Percentiles rank a stretch among this genome's conserved stretches.
Conservation (phyloP, 1,284 basidiomycete species). For the Schizophyllum amplum region DNA sequence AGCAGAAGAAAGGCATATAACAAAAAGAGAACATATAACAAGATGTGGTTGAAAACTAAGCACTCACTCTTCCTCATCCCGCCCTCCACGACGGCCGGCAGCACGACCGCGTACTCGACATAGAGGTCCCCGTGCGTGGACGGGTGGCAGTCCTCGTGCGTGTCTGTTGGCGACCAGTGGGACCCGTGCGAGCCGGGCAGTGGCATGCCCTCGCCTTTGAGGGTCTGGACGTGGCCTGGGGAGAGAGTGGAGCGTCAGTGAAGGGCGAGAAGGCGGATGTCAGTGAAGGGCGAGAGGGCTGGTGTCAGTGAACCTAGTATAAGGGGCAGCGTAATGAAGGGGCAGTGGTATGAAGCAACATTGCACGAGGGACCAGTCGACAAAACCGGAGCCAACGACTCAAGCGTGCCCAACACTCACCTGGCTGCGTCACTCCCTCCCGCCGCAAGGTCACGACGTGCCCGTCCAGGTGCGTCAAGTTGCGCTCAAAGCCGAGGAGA, state of each 20-base stretch:
- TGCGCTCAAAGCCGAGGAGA: conserved; percentile 73
- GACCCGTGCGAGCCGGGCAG: conserved; percentile 30
- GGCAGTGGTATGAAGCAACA: no score
- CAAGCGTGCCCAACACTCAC: conserved; percentile 26
- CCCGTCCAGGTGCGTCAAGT: conserved; percentile 87
- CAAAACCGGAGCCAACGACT: no score
- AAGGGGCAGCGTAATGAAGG: no score
- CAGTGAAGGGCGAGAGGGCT: no score
- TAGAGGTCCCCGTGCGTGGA: conserved; percentile 75
- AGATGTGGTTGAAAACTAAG: no score
- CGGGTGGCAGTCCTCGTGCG: conserved; percentile 27
- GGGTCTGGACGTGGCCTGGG: conserved; percentile 74
- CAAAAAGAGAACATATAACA: no score
- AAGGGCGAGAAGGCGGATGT: no score
- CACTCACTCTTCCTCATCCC: neutral
- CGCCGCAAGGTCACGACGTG: conserved; percentile 68
- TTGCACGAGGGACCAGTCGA: no score
- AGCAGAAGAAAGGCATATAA: no score
- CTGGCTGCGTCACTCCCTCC: conserved; percentile 83
- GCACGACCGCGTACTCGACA: conserved; percentile 85
- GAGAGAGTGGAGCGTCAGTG: neutral
- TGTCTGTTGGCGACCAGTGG: neutral
- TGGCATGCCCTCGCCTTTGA: conserved; percentile 89
- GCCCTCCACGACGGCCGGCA: conserved; percentile 47
- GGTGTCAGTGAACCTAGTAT: no score